Evolutionary conservation across 2,329 filamentous ascomycete species (phyloP), one percentile per base, ranked within the genome.

Genomic region (Emergomyces pasteurianus): DNA sequence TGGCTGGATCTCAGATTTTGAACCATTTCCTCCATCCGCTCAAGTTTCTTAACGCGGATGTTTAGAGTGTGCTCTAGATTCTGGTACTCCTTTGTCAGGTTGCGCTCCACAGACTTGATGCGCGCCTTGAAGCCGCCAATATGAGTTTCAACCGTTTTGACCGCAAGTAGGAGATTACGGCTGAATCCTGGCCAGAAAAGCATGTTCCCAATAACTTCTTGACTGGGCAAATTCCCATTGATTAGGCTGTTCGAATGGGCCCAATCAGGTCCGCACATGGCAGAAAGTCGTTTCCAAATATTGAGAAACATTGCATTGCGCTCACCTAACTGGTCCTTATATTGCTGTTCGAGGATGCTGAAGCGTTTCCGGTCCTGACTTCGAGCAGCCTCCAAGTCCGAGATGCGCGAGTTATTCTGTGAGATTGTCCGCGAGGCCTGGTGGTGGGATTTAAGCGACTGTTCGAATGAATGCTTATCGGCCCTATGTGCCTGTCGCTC

Each of bases 81-180:
- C 69, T 95, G 89, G 69, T 96, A 97, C 69, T 97, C 92, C 64
- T 90, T 89, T 77, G 86, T 87, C n/a, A 97, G 77, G 63, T 95
- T 89, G 56, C 89, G 86, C 73, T 99, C 94, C n/a, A 96, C 86
- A 7, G 81, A 79, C 68, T 89, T 89, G 70, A 96, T 89, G 62
- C 90, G 87, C 46, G 81, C 80, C 68, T 89, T 88, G 78, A 96
- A 95, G 9, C 84, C 83, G 21, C 83, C 82, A 42, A 97, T 80
- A 65, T 95, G 84, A 21, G 81, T 80, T 77, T 97, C 94, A 60
- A 97, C 86, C 2, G 86, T 89, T 78, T 92, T 95, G 63, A 96
- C 83, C 0, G 92, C 92, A 0, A 86, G 84, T 50, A 96, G 76
- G 31, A 99, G 81, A 71, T 96, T 97, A 73, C 92, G 90, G 70